Evolutionary conservation across 371 early-diverging fungal genomes (phyloP).

Genomic region (Dinochytrium kinnereticum): DNA sequence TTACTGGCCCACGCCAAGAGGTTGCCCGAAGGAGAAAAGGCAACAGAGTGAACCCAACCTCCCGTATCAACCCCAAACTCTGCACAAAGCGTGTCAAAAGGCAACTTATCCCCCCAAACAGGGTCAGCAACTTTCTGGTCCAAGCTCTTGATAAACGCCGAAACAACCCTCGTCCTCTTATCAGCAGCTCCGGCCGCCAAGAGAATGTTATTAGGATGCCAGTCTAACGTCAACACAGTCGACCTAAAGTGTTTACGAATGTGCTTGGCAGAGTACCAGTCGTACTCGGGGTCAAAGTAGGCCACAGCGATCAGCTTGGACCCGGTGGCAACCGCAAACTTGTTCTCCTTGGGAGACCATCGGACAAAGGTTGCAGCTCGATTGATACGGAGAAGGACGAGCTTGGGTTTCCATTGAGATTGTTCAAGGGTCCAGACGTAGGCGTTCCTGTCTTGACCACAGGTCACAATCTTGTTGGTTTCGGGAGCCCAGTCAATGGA

Average conservation of each 20-base stretch:
- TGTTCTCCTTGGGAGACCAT: slow-evolving; percentile 96
- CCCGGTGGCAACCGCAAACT: slow-evolving; percentile 97
- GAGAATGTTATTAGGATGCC: slow-evolving; percentile 97
- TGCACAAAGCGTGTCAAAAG: slow-evolving; percentile 91
- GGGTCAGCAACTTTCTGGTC: slow-evolving; percentile 76
- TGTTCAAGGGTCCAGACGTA: slow-evolving; percentile 94
- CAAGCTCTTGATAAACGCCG: slow-evolving; percentile 93
- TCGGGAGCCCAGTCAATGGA: slow-evolving; percentile 96
- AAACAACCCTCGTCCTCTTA: slow-evolving; percentile 95
- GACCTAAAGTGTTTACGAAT: slow-evolving; percentile 91
- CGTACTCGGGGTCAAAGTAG: slow-evolving; percentile 89
- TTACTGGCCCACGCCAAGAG: slow-evolving; percentile 81
- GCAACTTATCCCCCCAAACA: slow-evolving; percentile 93
- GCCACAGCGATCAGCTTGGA: slow-evolving; percentile 90
- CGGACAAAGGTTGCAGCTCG: slow-evolving; percentile 94
- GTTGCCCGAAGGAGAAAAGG: slow-evolving; percentile 93
- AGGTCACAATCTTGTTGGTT: slow-evolving; percentile 93
- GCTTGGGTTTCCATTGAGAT: slow-evolving; percentile 85
- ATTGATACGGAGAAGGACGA: slow-evolving; percentile 94
- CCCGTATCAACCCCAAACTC: slow-evolving; percentile 78
- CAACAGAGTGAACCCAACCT: slow-evolving; percentile 94
- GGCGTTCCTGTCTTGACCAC: slow-evolving; percentile 97
- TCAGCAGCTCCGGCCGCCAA: slow-evolving; percentile 95
- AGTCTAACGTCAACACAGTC: slow-evolving; percentile 89
- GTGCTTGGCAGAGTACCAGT: slow-evolving; percentile 97